Evolutionary conservation across 257 asterid genomes (phyloP).

Genomic region (Nicotiana tabacum): DNA sequence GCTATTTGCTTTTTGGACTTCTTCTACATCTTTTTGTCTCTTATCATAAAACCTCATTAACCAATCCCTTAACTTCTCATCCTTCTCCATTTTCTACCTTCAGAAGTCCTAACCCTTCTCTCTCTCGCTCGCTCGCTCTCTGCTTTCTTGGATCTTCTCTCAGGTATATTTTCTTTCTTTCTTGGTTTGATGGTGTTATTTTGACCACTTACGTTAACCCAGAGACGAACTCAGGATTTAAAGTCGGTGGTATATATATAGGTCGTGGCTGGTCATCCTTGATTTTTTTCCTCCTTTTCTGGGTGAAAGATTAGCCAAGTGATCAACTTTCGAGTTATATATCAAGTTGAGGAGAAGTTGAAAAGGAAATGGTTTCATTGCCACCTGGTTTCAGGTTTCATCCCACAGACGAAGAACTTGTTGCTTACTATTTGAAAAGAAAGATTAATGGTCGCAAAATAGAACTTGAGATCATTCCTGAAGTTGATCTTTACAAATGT

Average conservation of each 20-base stretch:
- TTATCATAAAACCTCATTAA: not conserved
- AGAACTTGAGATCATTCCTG: slow-evolving; percentile 63
- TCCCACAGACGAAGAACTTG: slow-evolving; percentile 74
- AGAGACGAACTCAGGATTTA: too few species aligned
- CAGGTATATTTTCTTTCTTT: not conserved
- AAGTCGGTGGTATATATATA: too few species aligned
- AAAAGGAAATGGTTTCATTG: slow-evolving; percentile 35
- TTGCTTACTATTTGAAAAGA: slow-evolving; percentile 57
- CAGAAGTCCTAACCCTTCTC: too few species aligned
- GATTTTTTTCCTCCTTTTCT: not conserved
- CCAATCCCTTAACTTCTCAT: not conserved
- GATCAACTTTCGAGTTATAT: not conserved
- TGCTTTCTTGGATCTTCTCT: not conserved
- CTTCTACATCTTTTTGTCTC: slow-evolving; percentile 8
- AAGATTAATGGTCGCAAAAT: slow-evolving; percentile 65
- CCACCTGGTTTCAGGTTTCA: slow-evolving; percentile 75
- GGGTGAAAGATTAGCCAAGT: too few species aligned
- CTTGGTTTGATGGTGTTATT: too few species aligned
- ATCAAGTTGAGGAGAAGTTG: not conserved
- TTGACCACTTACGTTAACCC: too few species aligned
- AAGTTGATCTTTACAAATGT: too few species aligned
- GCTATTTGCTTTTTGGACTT: not conserved
- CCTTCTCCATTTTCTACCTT: not conserved
- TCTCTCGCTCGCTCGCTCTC: not conserved
- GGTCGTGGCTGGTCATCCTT: not conserved